Base-by-base conservation (phyloP, 345 rosid genomes). In the Eucalyptus marginata region DNA sequence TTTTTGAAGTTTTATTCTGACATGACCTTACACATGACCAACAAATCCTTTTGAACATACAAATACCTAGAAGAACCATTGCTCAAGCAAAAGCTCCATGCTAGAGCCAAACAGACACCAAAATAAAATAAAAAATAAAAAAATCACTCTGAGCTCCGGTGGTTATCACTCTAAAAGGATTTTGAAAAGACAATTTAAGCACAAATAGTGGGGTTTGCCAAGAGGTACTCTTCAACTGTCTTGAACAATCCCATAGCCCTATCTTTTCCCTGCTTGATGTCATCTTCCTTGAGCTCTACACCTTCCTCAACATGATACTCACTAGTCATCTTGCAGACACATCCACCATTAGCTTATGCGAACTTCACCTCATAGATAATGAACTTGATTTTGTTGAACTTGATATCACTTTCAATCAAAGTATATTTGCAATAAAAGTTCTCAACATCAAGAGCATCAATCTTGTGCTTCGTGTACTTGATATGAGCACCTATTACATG, bases 191-290 rank as follows among this genome's bases (percentile, higher is more conserved):
- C 4, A 7, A 52, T 18, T 89, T 88, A 86, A 44, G 90, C 89
- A 86, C 80, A 89, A 52, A 87, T 33, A 50, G 76, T 40, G 49
- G 93, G 92, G 46, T 94, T 94, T 1, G 90, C 89, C 86, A 87
- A 49, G 49, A 93, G 89, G 86, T 91, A 90, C 17, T 89, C 91
- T 58, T 93, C 93, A 46, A 92, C 92, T 50, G 83, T 88, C 81
- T 92, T 93, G 88, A 47, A 88, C 20, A 92, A 86, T 20, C 90
- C 90, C 15, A 49, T 16, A 58, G 87, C 90, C 62, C 59, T 89
- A 14, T 90, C 90, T 43, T 87, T 80, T n/a, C 92, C 91, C 12
- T 86, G 86, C 86, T 91, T 87, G 76, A 93, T 88, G 20, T 87
- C 88, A 56, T 93, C 93, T 46, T 92, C 93, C 4, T 87, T 22